A percentile compares a stretch with the other conserved stretches of the same genome.
Conservation (phyloP, 2,329 filamentous ascomycete species). For the Pyrenochaeta sp. region DNA sequence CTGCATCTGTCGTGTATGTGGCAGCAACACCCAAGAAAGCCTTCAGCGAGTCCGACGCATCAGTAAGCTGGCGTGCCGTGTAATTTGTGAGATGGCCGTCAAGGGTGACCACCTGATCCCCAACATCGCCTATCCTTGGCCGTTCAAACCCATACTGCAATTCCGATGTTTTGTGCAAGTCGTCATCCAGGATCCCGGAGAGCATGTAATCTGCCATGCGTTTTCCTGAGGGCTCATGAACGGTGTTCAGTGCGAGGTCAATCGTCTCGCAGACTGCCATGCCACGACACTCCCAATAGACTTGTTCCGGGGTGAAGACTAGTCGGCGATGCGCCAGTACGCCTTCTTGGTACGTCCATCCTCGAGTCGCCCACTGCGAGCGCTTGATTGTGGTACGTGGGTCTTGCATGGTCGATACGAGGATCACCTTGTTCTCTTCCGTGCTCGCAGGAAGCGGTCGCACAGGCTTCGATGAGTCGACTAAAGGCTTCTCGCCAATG, state of each 20-base stretch:
- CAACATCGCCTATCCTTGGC: not conserved
- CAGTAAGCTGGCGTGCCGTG: constrained; percentile 1
- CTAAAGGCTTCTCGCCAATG: not conserved
- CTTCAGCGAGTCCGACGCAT: not conserved
- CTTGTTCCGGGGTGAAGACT: constrained; percentile 1
- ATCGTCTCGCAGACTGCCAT: constrained; percentile 5
- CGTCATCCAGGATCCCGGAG: constrained; percentile 3
- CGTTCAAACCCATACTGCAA: constrained; percentile 3
- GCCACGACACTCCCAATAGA: constrained; percentile 5
- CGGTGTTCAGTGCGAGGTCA: not conserved
- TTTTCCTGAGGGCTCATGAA: constrained; percentile 1
- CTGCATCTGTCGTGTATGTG: constrained; percentile 1
- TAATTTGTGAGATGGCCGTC: constrained; percentile 2
- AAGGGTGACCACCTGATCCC: constrained; percentile 2
- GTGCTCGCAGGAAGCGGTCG: constrained; percentile 1
- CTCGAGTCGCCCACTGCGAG: constrained; percentile 4
- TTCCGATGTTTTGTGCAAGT: constrained; percentile 1
- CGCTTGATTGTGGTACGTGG: constrained; percentile 2
- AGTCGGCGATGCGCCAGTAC: constrained; percentile 3
- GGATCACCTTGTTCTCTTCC: not conserved
- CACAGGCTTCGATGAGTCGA: not conserved
- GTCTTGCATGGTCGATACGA: constrained; percentile 3
- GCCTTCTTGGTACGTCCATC: constrained; percentile 9
- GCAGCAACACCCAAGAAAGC: constrained; percentile 6
- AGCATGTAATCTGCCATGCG: constrained; percentile 7